Percentiles rank a stretch among this genome's conserved stretches.
Conservation (phyloP, 129 eudicot genomes). For the Helianthus tuberosus region DNA sequence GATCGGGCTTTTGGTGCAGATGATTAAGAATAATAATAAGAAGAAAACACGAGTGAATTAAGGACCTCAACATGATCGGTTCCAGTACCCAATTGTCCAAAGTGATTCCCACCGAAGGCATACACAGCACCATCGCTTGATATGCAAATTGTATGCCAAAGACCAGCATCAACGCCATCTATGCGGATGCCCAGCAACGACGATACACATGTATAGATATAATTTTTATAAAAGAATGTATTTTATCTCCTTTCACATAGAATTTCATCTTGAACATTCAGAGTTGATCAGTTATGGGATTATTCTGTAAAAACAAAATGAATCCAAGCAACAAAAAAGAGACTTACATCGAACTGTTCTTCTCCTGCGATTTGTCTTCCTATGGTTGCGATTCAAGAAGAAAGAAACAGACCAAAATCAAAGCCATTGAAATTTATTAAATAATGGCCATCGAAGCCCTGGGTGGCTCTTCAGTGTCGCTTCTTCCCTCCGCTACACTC, state of each 20-base stretch:
- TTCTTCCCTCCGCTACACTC: too few relatives aligned
- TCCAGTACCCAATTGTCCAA: slow-evolving; percentile 97
- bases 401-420: too few relatives aligned
- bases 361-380: too few relatives aligned
- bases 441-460: too few relatives aligned
- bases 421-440: too few relatives aligned
- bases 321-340: too few relatives aligned
- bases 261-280: slow-evolving; percentile 52
- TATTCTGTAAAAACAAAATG: too few relatives aligned
- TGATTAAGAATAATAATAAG: neutral
- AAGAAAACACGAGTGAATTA: neutral
- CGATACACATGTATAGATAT: slow-evolving; percentile 56
- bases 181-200: slow-evolving; percentile 74
- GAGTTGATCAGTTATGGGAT: slow-evolving; percentile 17
- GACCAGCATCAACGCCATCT: slow-evolving; percentile 80
- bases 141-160: slow-evolving; percentile 91
- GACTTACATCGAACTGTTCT: too few relatives aligned
- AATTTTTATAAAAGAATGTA: neutral
- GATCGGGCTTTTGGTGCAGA: too few relatives aligned
- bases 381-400: too few relatives aligned
- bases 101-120: slow-evolving; percentile 92
- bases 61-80: slow-evolving; percentile 87
- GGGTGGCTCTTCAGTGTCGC: too few relatives aligned
- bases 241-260: slow-evolving; percentile 42
- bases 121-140: slow-evolving; percentile 89